These are phyloP conservation scores for Epicoccum sorghinum DNA, from an alignment of 2,329 filamentous ascomycete species.

Conservation along the genomic window DNA sequence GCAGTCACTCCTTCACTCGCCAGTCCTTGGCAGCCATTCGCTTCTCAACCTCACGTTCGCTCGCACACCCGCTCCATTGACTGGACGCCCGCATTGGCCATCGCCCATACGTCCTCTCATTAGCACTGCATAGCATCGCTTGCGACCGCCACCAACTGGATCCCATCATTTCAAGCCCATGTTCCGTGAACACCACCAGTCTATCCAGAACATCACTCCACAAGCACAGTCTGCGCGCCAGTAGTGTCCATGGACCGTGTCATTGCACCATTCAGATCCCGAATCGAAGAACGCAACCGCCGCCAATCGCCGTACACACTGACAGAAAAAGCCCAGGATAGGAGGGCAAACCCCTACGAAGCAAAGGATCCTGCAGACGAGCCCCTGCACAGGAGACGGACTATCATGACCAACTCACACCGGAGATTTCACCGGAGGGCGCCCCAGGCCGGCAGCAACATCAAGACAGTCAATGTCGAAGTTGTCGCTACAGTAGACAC, in stretches of 20 bases:
- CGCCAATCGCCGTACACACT: conserved; percentile 22
- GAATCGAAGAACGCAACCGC: conserved; percentile 33
- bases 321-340: conserved; percentile 1
- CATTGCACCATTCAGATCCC: conserved; percentile 31
- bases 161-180: conserved; percentile 37
- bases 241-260: conserved; percentile 40
- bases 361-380: conserved; percentile 20
- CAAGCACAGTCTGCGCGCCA: conserved; percentile 26
- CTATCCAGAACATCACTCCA: conserved; percentile 33
- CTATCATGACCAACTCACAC: conserved; percentile 41
- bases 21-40: conserved; percentile 49
- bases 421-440: conserved; percentile 43
- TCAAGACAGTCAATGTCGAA: conserved; percentile 39
- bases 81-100: conserved; percentile 39
- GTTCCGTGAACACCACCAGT: conserved; percentile 25
- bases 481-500: conserved; percentile 39
- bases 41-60: conserved; percentile 43
- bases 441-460: conserved; percentile 21
- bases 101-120: conserved; percentile 41
- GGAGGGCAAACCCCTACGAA: conserved; percentile 3
- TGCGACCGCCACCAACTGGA: conserved; percentile 31
- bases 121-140: conserved; percentile 20
- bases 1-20: conserved; percentile 32
- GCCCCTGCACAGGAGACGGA: conserved; percentile 26
- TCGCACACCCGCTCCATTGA: conserved; percentile 42